These are phyloP conservation scores for Aspergillus ustus DNA, from an alignment of 2,329 filamentous ascomycete genomes.

Conservation along the genomic window DNA sequence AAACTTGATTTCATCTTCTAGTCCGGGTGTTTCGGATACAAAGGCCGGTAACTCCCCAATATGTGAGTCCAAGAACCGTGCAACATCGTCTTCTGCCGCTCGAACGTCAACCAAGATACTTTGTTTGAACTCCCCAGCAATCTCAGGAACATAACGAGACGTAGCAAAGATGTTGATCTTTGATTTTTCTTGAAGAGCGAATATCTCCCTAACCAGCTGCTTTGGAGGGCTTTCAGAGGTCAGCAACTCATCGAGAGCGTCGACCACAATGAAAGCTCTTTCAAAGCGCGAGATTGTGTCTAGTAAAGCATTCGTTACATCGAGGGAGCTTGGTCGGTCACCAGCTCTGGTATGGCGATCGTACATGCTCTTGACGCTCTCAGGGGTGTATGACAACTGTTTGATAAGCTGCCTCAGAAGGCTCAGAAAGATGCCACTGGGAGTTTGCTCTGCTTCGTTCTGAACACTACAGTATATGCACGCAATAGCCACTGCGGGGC, in stretches of 20 bases:
- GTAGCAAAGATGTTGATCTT: slow-evolving; percentile 37
- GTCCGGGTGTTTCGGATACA: slow-evolving; percentile 15
- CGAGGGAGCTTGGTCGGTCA: background rate
- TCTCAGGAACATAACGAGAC: slow-evolving; percentile 36
- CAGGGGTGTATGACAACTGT: background rate
- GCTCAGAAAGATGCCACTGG: slow-evolving; percentile 36
- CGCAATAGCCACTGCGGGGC: slow-evolving; percentile 40
- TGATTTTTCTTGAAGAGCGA: slow-evolving; percentile 24
- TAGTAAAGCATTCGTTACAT: background rate
- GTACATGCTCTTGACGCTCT: background rate
- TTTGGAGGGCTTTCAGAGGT: slow-evolving; percentile 15
- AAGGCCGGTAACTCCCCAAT: slow-evolving; percentile 13
- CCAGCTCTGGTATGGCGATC: slow-evolving; percentile 22
- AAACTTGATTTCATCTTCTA: slow-evolving; percentile 5
- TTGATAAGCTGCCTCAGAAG: slow-evolving; percentile 45
- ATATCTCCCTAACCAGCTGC: slow-evolving; percentile 26
- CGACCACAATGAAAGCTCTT: slow-evolving; percentile 31
- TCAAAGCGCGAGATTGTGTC: background rate
- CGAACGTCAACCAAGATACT: slow-evolving; percentile 33
- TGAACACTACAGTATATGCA: slow-evolving; percentile 54
- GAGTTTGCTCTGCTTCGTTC: slow-evolving; percentile 40
- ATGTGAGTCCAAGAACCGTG: slow-evolving; percentile 1
- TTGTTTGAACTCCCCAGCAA: slow-evolving; percentile 26
- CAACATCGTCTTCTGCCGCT: slow-evolving; percentile 38
- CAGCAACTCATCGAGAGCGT: slow-evolving; percentile 38